These are phyloP conservation scores for Mycena capillaripes DNA, from an alignment of 768 basidiomycete species.

Conservation along the genomic window DNA sequence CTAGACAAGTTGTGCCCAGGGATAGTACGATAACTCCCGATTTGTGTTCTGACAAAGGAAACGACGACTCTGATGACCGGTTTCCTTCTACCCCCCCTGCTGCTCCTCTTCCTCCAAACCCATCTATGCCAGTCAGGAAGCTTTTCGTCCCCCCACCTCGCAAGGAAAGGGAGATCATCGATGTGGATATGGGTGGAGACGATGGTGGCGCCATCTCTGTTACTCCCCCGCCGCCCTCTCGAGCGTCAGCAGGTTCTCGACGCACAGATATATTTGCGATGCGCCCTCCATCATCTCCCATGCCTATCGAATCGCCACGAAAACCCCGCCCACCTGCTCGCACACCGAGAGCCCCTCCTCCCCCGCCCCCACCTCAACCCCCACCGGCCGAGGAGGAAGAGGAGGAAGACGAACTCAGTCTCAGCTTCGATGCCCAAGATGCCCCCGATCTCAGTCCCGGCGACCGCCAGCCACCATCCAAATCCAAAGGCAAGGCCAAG, in stretches of 20 bases:
- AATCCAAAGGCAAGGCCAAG: slow-evolving; percentile 17
- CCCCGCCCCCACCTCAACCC: slow-evolving; percentile 45
- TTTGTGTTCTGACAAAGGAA: slow-evolving; percentile 80
- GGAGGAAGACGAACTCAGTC: slow-evolving; percentile 41
- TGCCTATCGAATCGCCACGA: slow-evolving; percentile 67
- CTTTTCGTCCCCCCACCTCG: slow-evolving; percentile 27
- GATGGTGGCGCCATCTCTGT: slow-evolving; percentile 23
- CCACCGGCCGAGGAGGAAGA: slow-evolving; percentile 39
- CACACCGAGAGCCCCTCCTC: slow-evolving; percentile 47
- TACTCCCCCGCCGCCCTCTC: slow-evolving; percentile 35
- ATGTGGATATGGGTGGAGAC: slow-evolving; percentile 54
- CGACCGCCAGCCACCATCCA: not conserved
- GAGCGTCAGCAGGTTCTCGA: slow-evolving; percentile 10
- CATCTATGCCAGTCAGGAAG: slow-evolving; percentile 27
- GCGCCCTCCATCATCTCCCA: slow-evolving; percentile 75
- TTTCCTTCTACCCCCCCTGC: slow-evolving; percentile 67
- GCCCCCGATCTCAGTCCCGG: slow-evolving; percentile 2
- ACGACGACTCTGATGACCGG: slow-evolving; percentile 62
- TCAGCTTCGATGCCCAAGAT: slow-evolving; percentile 23
- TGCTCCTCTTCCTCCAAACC: not conserved
- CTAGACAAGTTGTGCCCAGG: slow-evolving; percentile 29
- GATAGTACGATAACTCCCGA: slow-evolving; percentile 68
- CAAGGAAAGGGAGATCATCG: slow-evolving; percentile 45
- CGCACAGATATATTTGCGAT: slow-evolving; percentile 63
- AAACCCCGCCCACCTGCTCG: slow-evolving; percentile 72